Base-by-base conservation (phyloP, 75 land plant species). In the Pinus albicaulis region DNA sequence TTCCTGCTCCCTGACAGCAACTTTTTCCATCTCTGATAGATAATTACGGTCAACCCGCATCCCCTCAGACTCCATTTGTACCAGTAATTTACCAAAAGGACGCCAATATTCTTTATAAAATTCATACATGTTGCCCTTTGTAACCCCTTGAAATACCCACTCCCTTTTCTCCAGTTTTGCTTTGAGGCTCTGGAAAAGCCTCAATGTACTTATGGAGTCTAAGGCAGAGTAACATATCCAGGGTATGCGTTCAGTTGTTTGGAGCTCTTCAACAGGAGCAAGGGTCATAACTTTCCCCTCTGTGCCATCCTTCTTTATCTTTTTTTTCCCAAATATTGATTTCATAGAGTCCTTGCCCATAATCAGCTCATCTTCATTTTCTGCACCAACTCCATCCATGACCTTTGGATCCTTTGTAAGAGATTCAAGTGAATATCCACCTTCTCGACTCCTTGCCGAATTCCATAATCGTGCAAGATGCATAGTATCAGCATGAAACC, bases 401-500 rank as follows among this genome's bases (percentile, higher is more conserved):
- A 94, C 82, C n/a, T 77, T 82, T 36, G 76, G 38, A 71, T 94
- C 90, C 31, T 85, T 58, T n/a, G 93, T 87, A 38, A 96, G 87
- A 71, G 93, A 91, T 84, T 96, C 99, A 44, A 96, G 91, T 26
- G 98, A 94, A 83, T 96, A 96, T 19, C 98, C 98, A 79, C 97
- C 98, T 59, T 80, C 77, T 13, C n/a, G 55, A 14, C 84, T 72
- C 57, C 99, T 86, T 59, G 95, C 91, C 76, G 99, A 96, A 83
- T 96, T 87, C 91, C 91, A 92, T 11, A 96, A 79, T 24, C 98
- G 89, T 59, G 99, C 99, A 86, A 96, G 92, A 80, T 96, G 99
- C 95, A 96, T 94, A 14, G 99, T 96, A 75, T 96, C 99, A 25
- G 93, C 98, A 85, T 94, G 87, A 59, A 96, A 94, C 11, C 99